These are phyloP conservation scores for Phytophthora cactorum DNA, from an alignment of 352 stramenopile species.

Conservation along the genomic window DNA sequence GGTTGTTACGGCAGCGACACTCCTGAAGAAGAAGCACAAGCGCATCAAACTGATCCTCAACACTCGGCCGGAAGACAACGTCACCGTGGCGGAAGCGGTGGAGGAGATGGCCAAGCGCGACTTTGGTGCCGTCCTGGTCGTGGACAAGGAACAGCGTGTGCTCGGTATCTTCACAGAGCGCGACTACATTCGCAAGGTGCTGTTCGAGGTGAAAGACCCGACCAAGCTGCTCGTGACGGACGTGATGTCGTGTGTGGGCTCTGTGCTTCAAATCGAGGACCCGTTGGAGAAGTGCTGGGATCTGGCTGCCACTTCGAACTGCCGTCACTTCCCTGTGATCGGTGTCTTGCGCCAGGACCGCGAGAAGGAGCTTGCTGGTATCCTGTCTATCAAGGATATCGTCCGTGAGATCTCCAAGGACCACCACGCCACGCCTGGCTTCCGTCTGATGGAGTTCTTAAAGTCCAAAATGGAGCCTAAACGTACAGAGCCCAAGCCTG, in stretches of 20 bases:
- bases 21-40: conserved; percentile 89
- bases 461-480: conserved; percentile 80
- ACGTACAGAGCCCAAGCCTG: conserved; percentile 35
- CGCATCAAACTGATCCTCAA: conserved; percentile 84
- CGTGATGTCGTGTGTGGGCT: conserved; percentile 60
- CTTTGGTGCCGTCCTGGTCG: conserved; percentile 83
- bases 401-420: conserved; percentile 87
- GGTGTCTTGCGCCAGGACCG: conserved; percentile 75
- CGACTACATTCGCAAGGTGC: conserved; percentile 83
- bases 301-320: conserved; percentile 67
- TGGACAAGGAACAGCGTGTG: conserved; percentile 86
- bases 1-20: conserved; percentile 61
- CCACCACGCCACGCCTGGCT: conserved; percentile 71
- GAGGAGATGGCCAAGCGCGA: conserved; percentile 80
- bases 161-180: conserved; percentile 87
- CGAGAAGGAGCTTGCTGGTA: conserved; percentile 82
- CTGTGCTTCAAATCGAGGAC: conserved; percentile 78
- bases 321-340: conserved; percentile 86
- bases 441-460: conserved; percentile 87
- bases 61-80: conserved; percentile 79
- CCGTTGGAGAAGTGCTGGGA: conserved; percentile 83
- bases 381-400: conserved; percentile 89
- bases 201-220: conserved; percentile 75
- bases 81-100: conserved; percentile 76
- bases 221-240: conserved; percentile 60